These are phyloP conservation scores for Cyberlindnera americana DNA, from an alignment of 805 yeast species.

Conservation along the genomic window DNA sequence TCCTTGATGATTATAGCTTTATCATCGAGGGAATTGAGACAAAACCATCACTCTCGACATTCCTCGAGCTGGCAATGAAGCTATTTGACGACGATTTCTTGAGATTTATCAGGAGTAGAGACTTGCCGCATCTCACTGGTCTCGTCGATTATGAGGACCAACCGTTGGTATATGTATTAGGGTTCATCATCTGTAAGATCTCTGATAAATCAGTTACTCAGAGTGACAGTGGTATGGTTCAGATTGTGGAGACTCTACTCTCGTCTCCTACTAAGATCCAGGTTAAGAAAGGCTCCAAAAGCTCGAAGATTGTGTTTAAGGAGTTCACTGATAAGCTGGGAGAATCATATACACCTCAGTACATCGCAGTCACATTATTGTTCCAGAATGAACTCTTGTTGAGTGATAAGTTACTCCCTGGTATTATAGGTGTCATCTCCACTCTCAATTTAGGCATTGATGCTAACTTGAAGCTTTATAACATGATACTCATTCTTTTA, in stretches of 20 bases:
- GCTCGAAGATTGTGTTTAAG: slow-evolving; percentile 5
- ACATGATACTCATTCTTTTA: slow-evolving; percentile 15
- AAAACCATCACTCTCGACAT: slow-evolving; percentile 12
- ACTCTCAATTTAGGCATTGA: background rate
- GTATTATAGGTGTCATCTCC: background rate
- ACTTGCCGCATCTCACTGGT: slow-evolving; percentile 10
- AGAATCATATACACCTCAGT: slow-evolving; percentile 8
- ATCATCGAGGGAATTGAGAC: slow-evolving; percentile 25
- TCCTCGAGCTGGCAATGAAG: slow-evolving; percentile 29
- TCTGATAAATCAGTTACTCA: slow-evolving; percentile 3
- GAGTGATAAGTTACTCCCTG: background rate
- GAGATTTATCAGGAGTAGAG: slow-evolving; percentile 13
- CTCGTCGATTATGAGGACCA: slow-evolving; percentile 4
- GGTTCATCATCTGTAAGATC: slow-evolving; percentile 19
- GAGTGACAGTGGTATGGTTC: slow-evolving; percentile 2
- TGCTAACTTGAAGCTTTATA: slow-evolving; percentile 7
- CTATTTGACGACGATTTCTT: slow-evolving; percentile 24
- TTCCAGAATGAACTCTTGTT: slow-evolving; percentile 12
- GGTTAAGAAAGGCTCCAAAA: slow-evolving; percentile 4
- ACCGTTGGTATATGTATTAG: slow-evolving; percentile 8
- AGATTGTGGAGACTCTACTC: slow-evolving; percentile 3
- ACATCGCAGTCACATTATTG: slow-evolving; percentile 17
- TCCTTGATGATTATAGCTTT: slow-evolving; percentile 35
- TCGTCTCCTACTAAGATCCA: background rate
- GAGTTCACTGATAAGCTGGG: slow-evolving; percentile 12